These are phyloP conservation scores for Arthromyces matolae DNA, from an alignment of 768 basidiomycete genomes.

Conservation along the genomic window DNA sequence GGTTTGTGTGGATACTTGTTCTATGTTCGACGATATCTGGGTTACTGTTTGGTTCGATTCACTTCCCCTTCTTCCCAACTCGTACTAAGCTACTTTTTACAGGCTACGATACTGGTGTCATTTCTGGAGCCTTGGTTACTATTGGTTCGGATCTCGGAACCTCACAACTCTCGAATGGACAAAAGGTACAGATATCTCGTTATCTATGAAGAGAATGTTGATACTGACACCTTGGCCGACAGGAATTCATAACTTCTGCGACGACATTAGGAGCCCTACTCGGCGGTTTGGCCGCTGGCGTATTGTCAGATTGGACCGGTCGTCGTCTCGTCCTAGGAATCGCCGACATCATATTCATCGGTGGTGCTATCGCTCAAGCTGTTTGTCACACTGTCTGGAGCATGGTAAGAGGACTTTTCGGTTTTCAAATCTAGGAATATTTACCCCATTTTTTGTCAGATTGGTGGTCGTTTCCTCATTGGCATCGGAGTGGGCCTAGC, in stretches of 20 bases:
- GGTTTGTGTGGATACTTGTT: conserved; percentile 79
- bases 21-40: conserved; percentile 73
- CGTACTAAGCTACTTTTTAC: not conserved
- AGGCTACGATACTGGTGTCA: conserved; percentile 83
- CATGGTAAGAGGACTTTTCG: conserved; percentile 45
- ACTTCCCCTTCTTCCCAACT: not conserved
- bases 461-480: conserved; percentile 71
- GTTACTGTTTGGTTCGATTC: conserved; percentile 61
- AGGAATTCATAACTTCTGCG: conserved; percentile 80
- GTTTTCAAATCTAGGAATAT: not conserved
- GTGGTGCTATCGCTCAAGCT: conserved; percentile 69
- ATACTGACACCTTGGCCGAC: conserved; percentile 1
- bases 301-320: conserved; percentile 69
- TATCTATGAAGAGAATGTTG: not conserved
- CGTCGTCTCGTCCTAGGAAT: conserved; percentile 60
- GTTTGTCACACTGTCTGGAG: conserved; percentile 65
- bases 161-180: conserved; percentile 48
- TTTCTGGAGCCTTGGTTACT: conserved; percentile 76
- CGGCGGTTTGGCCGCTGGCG: conserved; percentile 68
- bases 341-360: conserved; percentile 71
- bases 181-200: conserved; percentile 45
- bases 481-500: conserved; percentile 74
- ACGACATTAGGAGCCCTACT: conserved; percentile 76
- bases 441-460: too few relatives aligned
- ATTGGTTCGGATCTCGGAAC: conserved; percentile 67